These are phyloP conservation scores for Gnaphalium uliginosum DNA, from an alignment of 129 eudicot species.

Conservation along the genomic window DNA sequence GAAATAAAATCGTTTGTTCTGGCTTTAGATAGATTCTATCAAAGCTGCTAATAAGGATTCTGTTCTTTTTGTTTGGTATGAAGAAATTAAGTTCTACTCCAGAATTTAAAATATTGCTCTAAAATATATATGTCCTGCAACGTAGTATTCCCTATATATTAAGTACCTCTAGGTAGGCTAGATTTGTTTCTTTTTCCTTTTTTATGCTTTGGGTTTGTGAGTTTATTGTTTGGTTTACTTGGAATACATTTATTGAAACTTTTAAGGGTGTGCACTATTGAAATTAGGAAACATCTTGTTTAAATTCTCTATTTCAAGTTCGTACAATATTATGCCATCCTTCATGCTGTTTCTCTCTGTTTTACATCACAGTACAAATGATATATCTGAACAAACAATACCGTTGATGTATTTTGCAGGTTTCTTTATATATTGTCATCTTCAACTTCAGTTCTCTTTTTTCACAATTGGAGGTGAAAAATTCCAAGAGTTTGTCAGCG, in stretches of 20 bases:
- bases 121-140: background rate
- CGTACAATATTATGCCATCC: background rate
- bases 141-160: background rate
- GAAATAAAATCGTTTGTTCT: background rate
- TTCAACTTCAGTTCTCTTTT: constrained; percentile 1
- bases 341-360: background rate
- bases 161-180: background rate
- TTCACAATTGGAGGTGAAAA: constrained; percentile 33
- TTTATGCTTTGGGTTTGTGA: background rate
- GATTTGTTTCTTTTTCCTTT: background rate
- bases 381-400: background rate
- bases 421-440: constrained; percentile 16
- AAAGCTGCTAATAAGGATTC: background rate
- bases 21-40: background rate
- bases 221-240: background rate
- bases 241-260: background rate
- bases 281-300: background rate
- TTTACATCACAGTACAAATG: background rate
- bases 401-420: constrained; percentile 25
- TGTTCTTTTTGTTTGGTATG: background rate
- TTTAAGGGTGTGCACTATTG: constrained; percentile 13
- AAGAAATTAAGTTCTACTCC: background rate
- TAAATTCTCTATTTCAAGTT: background rate
- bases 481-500: constrained; percentile 21
- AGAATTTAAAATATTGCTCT: background rate